Conservation (phyloP, 805 yeast genomes). For the Monosporozyma servazzii region DNA sequence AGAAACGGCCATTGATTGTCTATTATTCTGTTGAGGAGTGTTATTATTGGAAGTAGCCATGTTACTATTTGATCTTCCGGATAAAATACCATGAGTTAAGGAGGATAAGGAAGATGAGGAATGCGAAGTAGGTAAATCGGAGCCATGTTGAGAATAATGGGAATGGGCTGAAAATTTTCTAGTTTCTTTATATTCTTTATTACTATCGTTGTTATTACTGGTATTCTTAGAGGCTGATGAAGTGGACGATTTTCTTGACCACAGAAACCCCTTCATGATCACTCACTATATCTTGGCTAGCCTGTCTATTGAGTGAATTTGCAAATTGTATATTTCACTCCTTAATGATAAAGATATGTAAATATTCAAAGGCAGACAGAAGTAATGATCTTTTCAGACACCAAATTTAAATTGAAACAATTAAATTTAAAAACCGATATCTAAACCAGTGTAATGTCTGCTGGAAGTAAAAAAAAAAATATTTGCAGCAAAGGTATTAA, state of each 20-base stretch:
- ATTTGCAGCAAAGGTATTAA: not conserved
- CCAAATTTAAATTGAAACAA: not conserved
- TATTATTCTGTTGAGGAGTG: not conserved
- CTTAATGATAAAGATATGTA: not conserved
- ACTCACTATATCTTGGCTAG: not conserved
- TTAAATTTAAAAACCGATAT: not conserved
- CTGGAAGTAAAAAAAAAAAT: too few species aligned
- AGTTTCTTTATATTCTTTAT: slow-evolving; percentile 1
- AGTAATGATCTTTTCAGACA: not conserved
- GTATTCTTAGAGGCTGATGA: not conserved
- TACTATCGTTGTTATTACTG: not conserved
- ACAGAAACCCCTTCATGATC: slow-evolving; percentile 17
- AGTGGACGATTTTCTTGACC: slow-evolving; percentile 12
- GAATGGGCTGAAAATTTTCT: not conserved
- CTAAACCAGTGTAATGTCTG: not conserved
- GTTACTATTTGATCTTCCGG: not conserved
- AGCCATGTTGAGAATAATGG: not conserved
- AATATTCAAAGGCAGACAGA: not conserved
- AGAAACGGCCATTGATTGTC: not conserved
- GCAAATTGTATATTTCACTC: too few species aligned
- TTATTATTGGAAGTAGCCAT: not conserved
- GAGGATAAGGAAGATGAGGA: slow-evolving; percentile 4
- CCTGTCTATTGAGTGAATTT: not conserved
- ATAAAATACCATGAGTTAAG: not conserved
- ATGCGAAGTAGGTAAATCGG: slow-evolving; percentile 1